These are phyloP conservation scores for Paraglomus brasilianum DNA, from an alignment of 192 early-diverging fungal species.

Conservation along the genomic window DNA sequence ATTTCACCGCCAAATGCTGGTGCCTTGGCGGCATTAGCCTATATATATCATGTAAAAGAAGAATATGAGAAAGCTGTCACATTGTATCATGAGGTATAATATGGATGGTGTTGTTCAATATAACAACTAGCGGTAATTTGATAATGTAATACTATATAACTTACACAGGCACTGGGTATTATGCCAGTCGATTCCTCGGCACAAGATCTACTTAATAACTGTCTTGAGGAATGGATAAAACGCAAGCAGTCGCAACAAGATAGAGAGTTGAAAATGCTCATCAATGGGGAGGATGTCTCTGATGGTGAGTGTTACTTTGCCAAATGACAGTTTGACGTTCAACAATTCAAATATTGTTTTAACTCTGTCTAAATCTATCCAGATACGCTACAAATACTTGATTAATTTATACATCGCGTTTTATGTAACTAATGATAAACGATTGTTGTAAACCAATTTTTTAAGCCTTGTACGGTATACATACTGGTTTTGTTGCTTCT, in stretches of 20 bases:
- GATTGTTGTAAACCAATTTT: too few species aligned
- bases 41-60: slow-evolving; percentile 57
- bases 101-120: background rate
- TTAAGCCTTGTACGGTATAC: too few species aligned
- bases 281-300: too few species aligned
- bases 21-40: slow-evolving; percentile 51
- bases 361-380: too few species aligned
- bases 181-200: slow-evolving; percentile 39
- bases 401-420: too few species aligned
- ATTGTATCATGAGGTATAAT: slow-evolving; percentile 52
- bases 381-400: too few species aligned
- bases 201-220: slow-evolving; percentile 40
- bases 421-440: too few species aligned
- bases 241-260: background rate
- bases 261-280: too few species aligned
- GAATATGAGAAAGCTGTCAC: slow-evolving; percentile 50
- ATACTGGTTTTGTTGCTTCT: too few species aligned
- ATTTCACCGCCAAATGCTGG: slow-evolving; percentile 44
- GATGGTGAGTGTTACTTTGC: too few species aligned
- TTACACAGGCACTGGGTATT: slow-evolving; percentile 35
- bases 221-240: slow-evolving; percentile 41
- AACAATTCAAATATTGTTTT: too few species aligned
- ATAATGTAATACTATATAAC: background rate
- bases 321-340: too few species aligned
- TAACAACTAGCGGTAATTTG: background rate